Percentiles rank a stretch among this genome's conserved stretches.
Evolutionary conservation across 2,329 filamentous ascomycete genomes (phyloP).

Genomic region (Talaromyces pinophilus): DNA sequence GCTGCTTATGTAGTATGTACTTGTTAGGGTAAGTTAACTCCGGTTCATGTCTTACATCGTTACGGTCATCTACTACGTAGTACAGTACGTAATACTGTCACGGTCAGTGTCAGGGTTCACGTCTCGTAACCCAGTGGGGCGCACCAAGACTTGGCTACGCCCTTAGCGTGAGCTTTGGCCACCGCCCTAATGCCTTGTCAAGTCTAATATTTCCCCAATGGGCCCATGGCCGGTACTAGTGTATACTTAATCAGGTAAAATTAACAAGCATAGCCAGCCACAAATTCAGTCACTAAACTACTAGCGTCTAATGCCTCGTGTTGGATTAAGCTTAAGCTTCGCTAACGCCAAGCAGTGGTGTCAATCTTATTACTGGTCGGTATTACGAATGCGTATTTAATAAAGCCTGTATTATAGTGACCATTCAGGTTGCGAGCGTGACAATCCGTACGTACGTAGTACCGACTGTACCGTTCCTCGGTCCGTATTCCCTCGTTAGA

Average conservation of each 20-base stretch:
- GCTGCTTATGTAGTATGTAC: not conserved
- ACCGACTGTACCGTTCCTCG: not conserved
- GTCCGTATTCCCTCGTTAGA: slow-evolving; percentile 3
- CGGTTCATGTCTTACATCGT: too few relatives aligned
- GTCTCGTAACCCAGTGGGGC: slow-evolving; percentile 3
- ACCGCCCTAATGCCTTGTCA: slow-evolving; percentile 1
- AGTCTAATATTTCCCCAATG: not conserved
- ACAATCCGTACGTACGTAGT: not conserved
- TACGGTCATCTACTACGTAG: too few relatives aligned
- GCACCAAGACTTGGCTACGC: not conserved
- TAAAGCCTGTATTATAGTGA: not conserved
- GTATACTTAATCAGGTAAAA: not conserved
- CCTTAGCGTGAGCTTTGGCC: slow-evolving; percentile 18
- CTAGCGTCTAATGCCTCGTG: slow-evolving; percentile 37
- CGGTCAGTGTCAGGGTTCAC: not conserved
- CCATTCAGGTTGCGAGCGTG: not conserved
- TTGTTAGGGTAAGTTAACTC: too few relatives aligned
- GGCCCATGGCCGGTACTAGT: not conserved
- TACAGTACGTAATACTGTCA: too few relatives aligned
- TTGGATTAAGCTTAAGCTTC: slow-evolving; percentile 50
- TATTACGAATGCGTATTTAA: not conserved
- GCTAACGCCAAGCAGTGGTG: slow-evolving; percentile 22
- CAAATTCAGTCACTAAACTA: not conserved
- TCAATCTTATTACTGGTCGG: slow-evolving; percentile 13
- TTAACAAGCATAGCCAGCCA: slow-evolving; percentile 6